Base-by-base conservation (phyloP, 2,329 filamentous ascomycete species). In the Metarhizium brunneum region DNA sequence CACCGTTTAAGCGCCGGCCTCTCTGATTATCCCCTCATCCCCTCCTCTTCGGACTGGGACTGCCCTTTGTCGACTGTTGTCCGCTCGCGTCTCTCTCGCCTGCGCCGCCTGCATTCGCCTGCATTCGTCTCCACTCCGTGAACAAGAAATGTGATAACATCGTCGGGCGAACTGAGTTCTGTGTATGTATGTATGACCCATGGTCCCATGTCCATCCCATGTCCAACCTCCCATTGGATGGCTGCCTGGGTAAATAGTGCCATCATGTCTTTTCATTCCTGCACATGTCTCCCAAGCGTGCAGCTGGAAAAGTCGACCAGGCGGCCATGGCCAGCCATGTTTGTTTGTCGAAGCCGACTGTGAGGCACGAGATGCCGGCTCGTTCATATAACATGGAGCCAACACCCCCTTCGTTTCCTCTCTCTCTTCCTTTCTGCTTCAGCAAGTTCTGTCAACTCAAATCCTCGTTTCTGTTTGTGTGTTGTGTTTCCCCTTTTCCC, bases 391-490 rank as follows among this genome's bases (percentile, higher is more conserved):
- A 48, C 29, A 54, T 32, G 16, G 30, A 8, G 30, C 38, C 54
- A 45, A 54, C 49, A 42, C 29, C 54, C 55, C 35, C 52, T 29
- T 45, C 52, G 30, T 30, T 65, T 66, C 65, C 65, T 83, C 83
- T 25, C 78, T 78, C 55, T 45, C 52, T 29, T 42, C 52, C 32
- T 30, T 65, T 66, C 65, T 65, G 82, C 83, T 78, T 78, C 78
- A 86, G 84, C 85, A 87, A 87, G 84, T 76, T 75, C 67, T 76
- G 71, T 61, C 78, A 78, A 74, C 67, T 64, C 71, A 68, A 77
- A 77, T 77, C 75, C 75, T 77, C 72, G 71, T 76, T 81, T 78
- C 76, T 68, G 64, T 68, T 67, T 62, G 62, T 61, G 57, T 72
- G 68, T 67, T 67, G 65, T 68, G 66, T 66, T 69, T 50, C 66